These are phyloP conservation scores for Ensete glaucum DNA, from an alignment of 176 grass and related monocot genomes.

Conservation along the genomic window DNA sequence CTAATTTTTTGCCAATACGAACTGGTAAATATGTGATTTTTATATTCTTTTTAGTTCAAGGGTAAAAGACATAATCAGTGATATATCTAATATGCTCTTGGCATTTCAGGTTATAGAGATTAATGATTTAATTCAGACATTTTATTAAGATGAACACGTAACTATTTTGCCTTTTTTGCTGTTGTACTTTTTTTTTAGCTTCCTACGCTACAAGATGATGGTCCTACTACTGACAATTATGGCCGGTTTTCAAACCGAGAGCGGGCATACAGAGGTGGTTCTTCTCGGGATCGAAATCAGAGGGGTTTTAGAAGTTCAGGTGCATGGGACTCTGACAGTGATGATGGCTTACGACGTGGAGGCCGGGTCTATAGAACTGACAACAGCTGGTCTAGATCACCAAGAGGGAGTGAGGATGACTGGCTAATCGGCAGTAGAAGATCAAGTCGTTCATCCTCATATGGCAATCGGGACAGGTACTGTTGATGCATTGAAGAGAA, in stretches of 20 bases:
- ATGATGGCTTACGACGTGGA: slow-evolving; percentile 47
- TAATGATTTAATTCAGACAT: not conserved
- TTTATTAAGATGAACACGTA: not conserved
- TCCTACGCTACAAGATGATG: slow-evolving; percentile 88
- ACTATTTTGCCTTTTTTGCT: not conserved
- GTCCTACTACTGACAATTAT: slow-evolving; percentile 57
- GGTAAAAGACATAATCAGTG: too few species aligned
- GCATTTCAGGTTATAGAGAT: not conserved
- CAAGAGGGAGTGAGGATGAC: slow-evolving; percentile 26
- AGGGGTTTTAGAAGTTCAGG: slow-evolving; percentile 40
- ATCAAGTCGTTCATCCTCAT: slow-evolving; percentile 45
- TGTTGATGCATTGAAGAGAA: not conserved
- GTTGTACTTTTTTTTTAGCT: slow-evolving; percentile 44
- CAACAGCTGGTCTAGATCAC: slow-evolving; percentile 31
- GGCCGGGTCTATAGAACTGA: slow-evolving; percentile 49
- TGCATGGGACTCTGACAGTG: slow-evolving; percentile 39
- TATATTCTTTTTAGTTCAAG: too few species aligned
- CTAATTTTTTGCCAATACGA: too few species aligned
- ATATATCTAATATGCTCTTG: not conserved
- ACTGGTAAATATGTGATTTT: too few species aligned
- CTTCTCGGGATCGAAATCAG: slow-evolving; percentile 33
- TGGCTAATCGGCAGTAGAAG: slow-evolving; percentile 38
- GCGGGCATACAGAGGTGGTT: slow-evolving; percentile 18
- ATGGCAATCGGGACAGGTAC: slow-evolving; percentile 17
- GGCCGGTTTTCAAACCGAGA: slow-evolving; percentile 63